These are phyloP conservation scores for Tulasnella calospora DNA, from an alignment of 768 basidiomycete species.

Conservation along the genomic window DNA sequence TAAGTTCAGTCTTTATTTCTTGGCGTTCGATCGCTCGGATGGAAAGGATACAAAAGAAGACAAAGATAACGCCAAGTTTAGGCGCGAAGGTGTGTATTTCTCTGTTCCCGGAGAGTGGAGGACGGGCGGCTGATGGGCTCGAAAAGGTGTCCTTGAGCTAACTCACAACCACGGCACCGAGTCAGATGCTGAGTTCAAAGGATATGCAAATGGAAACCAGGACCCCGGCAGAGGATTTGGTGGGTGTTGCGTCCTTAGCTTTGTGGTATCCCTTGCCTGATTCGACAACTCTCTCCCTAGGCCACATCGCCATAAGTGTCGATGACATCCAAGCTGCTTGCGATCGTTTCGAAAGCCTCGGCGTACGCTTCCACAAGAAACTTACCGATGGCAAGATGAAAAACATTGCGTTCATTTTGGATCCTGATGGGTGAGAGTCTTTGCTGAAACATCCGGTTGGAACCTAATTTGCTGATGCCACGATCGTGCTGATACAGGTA, in stretches of 20 bases:
- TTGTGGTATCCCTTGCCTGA: background rate
- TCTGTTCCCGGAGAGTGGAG: background rate
- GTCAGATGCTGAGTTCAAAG: slow-evolving; percentile 65
- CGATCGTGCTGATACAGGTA: slow-evolving; percentile 33
- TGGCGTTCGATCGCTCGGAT: slow-evolving; percentile 66
- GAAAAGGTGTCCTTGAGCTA: slow-evolving; percentile 70
- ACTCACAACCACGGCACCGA: slow-evolving; percentile 92
- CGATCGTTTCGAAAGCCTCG: slow-evolving; percentile 70
- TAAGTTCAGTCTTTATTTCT: slow-evolving; percentile 78
- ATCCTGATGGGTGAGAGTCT: slow-evolving; percentile 61
- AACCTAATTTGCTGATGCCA: background rate
- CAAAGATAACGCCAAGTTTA: slow-evolving; percentile 46
- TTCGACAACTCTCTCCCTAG: background rate
- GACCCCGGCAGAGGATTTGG: slow-evolving; percentile 59
- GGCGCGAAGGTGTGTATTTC: slow-evolving; percentile 57
- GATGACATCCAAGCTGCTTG: slow-evolving; percentile 80
- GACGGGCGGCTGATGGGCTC: background rate
- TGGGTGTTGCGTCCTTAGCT: background rate
- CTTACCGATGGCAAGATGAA: slow-evolving; percentile 82
- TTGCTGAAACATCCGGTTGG: background rate
- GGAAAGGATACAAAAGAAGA: slow-evolving; percentile 43
- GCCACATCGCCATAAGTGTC: slow-evolving; percentile 84
- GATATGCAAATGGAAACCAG: slow-evolving; percentile 80
- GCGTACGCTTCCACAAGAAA: slow-evolving; percentile 83
- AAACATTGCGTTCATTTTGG: slow-evolving; percentile 76